Evolutionary conservation across 2,329 filamentous ascomycete species (phyloP).

Genomic region (Aspergillus sp.): DNA sequence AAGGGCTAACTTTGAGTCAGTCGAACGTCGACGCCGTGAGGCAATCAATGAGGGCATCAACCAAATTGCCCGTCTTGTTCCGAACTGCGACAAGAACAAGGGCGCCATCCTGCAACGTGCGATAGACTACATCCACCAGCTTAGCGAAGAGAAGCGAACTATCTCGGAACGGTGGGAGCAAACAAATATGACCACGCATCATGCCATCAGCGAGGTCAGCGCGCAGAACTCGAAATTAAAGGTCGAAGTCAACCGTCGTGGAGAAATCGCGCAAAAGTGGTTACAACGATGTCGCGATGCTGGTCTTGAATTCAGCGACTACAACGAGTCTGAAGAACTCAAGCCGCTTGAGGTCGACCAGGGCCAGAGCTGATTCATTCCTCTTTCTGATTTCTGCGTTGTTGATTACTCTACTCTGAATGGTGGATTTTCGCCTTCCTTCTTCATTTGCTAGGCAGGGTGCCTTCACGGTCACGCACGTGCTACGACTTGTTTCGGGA

Average conservation of each 20-base stretch:
- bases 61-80: constrained; percentile 93
- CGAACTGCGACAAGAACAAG: constrained; percentile 98
- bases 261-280: constrained; percentile 55
- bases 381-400: neutral
- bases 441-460: neutral
- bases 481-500: constrained; percentile 20
- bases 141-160: constrained; percentile 45
- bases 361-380: constrained; percentile 9
- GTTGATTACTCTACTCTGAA: too few species aligned
- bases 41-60: constrained; percentile 99
- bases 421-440: neutral
- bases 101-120: constrained; percentile 90
- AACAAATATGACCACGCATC: constrained; percentile 37
- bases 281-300: constrained; percentile 40
- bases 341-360: constrained; percentile 31
- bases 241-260: constrained; percentile 75
- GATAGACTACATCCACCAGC: constrained; percentile 85
- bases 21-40: constrained; percentile 90
- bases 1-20: constrained; percentile 40
- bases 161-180: constrained; percentile 36
- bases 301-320: constrained; percentile 43
- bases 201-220: constrained; percentile 71
- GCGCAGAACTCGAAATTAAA: constrained; percentile 93
- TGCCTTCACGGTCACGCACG: constrained; percentile 10
- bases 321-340: constrained; percentile 37